Evolutionary conservation across 2,329 filamentous ascomycete species (phyloP).

Genomic region (Penicillium sp.): DNA sequence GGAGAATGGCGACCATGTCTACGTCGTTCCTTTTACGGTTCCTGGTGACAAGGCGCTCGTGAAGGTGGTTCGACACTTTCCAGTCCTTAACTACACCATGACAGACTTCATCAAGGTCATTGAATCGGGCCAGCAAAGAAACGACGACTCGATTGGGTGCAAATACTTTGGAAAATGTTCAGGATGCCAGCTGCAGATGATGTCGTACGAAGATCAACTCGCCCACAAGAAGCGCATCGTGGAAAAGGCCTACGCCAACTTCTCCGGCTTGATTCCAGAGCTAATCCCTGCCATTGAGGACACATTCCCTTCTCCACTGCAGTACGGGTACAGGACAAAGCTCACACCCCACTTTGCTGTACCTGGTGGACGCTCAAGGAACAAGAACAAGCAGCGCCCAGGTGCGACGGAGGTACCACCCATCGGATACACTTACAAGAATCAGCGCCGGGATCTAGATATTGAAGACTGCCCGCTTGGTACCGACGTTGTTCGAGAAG

Average conservation of each 20-base stretch:
- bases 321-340: slow-evolving; percentile 96
- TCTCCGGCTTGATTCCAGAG: slow-evolving; percentile 78
- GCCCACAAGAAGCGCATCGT: slow-evolving; percentile 82
- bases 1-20: slow-evolving; percentile 71
- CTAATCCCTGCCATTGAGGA: slow-evolving; percentile 76
- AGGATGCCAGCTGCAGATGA: slow-evolving; percentile 97
- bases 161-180: slow-evolving; percentile 86
- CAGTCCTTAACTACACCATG: slow-evolving; percentile 69
- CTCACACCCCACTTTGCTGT: slow-evolving; percentile 95
- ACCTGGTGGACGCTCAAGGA: slow-evolving; percentile 60
- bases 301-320: slow-evolving; percentile 86
- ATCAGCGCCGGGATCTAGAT: slow-evolving; percentile 78
- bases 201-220: slow-evolving; percentile 85
- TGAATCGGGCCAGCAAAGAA: slow-evolving; percentile 73
- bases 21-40: slow-evolving; percentile 84
- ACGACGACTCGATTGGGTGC: slow-evolving; percentile 78
- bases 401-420: slow-evolving; percentile 64
- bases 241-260: slow-evolving; percentile 89
- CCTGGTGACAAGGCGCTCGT: slow-evolving; percentile 82
- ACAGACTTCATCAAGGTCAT: slow-evolving; percentile 83
- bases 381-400: slow-evolving; percentile 56
- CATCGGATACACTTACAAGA: slow-evolving; percentile 90
- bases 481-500: slow-evolving; percentile 80
- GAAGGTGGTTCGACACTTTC: slow-evolving; percentile 76
- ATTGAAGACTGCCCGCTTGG: slow-evolving; percentile 98